These are phyloP conservation scores for Sporothrix protearum DNA, from an alignment of 2,329 filamentous ascomycete genomes.

Conservation along the genomic window DNA sequence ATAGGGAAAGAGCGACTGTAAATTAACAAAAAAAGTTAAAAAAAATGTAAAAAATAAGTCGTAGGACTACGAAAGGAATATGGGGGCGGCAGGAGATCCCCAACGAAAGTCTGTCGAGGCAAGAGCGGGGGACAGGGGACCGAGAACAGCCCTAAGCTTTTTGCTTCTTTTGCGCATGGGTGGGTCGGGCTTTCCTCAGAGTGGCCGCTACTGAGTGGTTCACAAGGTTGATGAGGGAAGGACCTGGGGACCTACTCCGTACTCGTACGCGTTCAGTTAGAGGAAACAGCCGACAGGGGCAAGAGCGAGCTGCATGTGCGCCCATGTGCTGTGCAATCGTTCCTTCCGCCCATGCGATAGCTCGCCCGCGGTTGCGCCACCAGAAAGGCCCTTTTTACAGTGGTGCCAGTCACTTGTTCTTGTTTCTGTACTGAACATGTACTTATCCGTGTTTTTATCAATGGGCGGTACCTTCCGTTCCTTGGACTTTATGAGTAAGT, in stretches of 20 bases:
- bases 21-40: background rate
- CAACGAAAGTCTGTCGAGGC: constrained; percentile 17
- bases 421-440: background rate
- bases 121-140: constrained; percentile 9
- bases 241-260: too few species aligned
- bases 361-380: background rate
- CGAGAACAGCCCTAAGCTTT: constrained; percentile 11
- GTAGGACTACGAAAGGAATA: background rate
- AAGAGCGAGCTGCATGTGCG: background rate
- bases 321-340: background rate
- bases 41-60: too few species aligned
- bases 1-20: background rate
- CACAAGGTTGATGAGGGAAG: background rate
- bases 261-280: too few species aligned
- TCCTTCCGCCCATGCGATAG: constrained; percentile 9
- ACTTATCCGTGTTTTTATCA: background rate
- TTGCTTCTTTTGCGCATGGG: background rate
- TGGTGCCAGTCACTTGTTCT: too few species aligned
- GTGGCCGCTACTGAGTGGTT: background rate
- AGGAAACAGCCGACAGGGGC: too few species aligned
- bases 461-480: background rate
- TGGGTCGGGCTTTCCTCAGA: background rate
- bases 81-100: constrained; percentile 7
- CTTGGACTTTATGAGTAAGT: background rate
- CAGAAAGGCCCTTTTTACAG: background rate